These are phyloP conservation scores for Nemania serpens DNA, from an alignment of 2,329 filamentous ascomycete species.

Conservation along the genomic window DNA sequence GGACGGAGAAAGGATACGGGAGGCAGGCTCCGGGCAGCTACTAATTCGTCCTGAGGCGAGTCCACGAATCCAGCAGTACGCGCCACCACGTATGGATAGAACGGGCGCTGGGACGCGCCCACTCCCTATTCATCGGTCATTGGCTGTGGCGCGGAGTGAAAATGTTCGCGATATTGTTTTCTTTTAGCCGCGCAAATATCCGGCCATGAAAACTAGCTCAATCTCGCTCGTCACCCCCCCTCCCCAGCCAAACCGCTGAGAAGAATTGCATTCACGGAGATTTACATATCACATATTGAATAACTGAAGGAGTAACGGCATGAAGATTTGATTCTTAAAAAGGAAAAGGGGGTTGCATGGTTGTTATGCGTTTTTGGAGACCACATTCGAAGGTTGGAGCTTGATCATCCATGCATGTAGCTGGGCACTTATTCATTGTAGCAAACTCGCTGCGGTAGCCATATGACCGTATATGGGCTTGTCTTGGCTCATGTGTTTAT, in stretches of 20 bases:
- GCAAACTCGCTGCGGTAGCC: not conserved
- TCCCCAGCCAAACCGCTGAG: not conserved
- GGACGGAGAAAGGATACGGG: not conserved
- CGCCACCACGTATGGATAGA: not conserved
- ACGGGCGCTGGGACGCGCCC: not conserved
- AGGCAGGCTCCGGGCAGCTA: constrained; percentile 4
- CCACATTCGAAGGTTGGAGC: not conserved
- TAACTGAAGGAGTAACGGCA: not conserved
- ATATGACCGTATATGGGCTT: not conserved
- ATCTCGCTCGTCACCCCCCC: constrained; percentile 12
- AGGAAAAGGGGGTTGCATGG: too few species aligned
- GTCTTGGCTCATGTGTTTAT: too few species aligned
- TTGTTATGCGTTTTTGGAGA: not conserved
- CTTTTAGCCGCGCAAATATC: constrained; percentile 24
- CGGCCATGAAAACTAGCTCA: constrained; percentile 26
- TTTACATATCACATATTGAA: not conserved
- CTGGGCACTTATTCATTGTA: not conserved
- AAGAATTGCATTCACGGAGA: not conserved
- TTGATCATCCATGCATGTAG: not conserved
- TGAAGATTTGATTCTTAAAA: too few species aligned
- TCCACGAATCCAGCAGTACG: not conserved
- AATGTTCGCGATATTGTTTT: constrained; percentile 2
- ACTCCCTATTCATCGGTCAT: constrained; percentile 3
- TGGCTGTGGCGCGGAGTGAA: constrained; percentile 4
- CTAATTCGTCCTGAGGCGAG: not conserved